phyloP scores from a whole-genome alignment of 257 asterid genomes.

The Paraleonurus japonicus region DNA sequence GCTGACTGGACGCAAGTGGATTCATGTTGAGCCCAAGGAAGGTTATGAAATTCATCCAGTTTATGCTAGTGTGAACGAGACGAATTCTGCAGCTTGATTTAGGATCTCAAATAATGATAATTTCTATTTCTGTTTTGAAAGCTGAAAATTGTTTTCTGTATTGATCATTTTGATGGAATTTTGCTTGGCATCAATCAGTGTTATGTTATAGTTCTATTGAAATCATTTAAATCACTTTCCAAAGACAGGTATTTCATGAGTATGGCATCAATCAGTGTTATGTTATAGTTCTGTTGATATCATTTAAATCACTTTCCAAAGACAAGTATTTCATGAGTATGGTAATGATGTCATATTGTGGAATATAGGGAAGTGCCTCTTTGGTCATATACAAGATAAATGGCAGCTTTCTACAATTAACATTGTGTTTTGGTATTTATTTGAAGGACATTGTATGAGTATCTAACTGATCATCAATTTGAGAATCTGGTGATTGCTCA shows the following conservation, averaged over 20 bases:
- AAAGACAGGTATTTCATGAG: neutral
- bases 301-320: neutral
- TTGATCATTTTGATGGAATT: neutral
- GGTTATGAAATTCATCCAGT: slow-evolving; percentile 75
- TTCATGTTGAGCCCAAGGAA: slow-evolving; percentile 88
- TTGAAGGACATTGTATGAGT: neutral
- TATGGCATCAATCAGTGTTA: neutral
- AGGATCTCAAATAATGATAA: neutral
- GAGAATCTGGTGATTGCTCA: slow-evolving; percentile 27
- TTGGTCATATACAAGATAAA: neutral
- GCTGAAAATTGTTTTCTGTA: neutral
- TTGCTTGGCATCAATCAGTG: neutral
- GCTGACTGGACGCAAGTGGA: slow-evolving; percentile 87
- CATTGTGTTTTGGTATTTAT: slow-evolving; percentile 15
- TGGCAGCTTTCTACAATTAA: neutral
- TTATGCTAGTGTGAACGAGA: slow-evolving; percentile 43
- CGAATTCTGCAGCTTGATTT: slow-evolving; percentile 46
- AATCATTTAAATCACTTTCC: slow-evolving; percentile 2
- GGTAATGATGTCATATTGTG: neutral
- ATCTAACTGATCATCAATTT: slow-evolving; percentile 5
- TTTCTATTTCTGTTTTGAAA: too few relatives aligned
- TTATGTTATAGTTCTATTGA: neutral
- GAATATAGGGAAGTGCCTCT: neutral
- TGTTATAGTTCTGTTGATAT: neutral
- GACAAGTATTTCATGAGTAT: neutral